A percentile compares a stretch with the other conserved stretches of the same genome.
These are phyloP conservation scores for Daldinia grandis DNA, from an alignment of 495 filamentous ascomycete species.

Conservation along the genomic window DNA sequence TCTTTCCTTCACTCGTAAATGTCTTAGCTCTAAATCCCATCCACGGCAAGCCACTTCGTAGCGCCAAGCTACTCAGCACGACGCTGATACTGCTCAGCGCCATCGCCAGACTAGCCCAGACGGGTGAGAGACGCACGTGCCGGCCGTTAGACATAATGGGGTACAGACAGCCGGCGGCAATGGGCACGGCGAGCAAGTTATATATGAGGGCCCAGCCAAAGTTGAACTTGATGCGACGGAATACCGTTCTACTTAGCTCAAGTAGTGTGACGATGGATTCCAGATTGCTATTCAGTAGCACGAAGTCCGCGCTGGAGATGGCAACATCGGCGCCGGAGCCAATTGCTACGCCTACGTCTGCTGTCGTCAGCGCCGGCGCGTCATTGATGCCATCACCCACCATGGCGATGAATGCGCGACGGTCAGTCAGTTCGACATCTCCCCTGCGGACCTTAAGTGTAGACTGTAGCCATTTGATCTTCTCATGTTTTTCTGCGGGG, in stretches of 20 bases:
- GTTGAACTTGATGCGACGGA: slow-evolving; percentile 82
- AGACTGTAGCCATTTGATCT: slow-evolving; percentile 80
- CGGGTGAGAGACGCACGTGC: slow-evolving; percentile 73
- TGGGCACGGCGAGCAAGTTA: slow-evolving; percentile 78
- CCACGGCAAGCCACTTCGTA: slow-evolving; percentile 60
- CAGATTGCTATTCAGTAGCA: slow-evolving; percentile 80
- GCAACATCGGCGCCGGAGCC: slow-evolving; percentile 87
- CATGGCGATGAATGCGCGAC: slow-evolving; percentile 58
- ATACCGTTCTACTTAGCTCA: slow-evolving; percentile 74
- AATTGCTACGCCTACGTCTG: slow-evolving; percentile 86
- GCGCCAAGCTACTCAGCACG: slow-evolving; percentile 72
- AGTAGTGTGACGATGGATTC: slow-evolving; percentile 75
- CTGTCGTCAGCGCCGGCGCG: slow-evolving; percentile 78
- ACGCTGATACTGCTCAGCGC: slow-evolving; percentile 85
- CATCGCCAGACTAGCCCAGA: slow-evolving; percentile 90
- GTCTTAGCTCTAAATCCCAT: slow-evolving; percentile 55
- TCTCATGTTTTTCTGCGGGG: slow-evolving; percentile 84
- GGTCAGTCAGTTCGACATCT: slow-evolving; percentile 37
- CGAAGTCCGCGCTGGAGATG: slow-evolving; percentile 81
- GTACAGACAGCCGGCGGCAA: slow-evolving; percentile 85
- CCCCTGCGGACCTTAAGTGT: slow-evolving; percentile 54
- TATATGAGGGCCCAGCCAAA: slow-evolving; percentile 92
- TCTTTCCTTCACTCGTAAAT: background rate
- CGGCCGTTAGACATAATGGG: slow-evolving; percentile 64
- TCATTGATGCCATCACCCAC: slow-evolving; percentile 93